A percentile compares a stretch with the other conserved stretches of the same genome.
Evolutionary conservation across 495 filamentous ascomycete genomes (phyloP).

Genomic region (Tuber calosporum): DNA sequence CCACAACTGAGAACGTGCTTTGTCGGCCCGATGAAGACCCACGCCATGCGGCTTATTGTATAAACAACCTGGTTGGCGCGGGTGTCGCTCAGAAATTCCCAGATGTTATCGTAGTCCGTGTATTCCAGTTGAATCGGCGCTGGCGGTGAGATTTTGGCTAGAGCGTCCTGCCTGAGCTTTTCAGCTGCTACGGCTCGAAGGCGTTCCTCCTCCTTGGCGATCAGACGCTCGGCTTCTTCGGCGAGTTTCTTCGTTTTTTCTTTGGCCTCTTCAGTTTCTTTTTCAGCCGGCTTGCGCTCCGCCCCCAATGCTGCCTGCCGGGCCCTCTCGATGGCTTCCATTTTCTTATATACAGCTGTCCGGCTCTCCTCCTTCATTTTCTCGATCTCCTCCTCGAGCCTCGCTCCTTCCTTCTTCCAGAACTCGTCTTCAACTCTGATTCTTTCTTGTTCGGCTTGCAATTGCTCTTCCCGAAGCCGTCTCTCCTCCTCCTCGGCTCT

Average conservation of each 20-base stretch:
- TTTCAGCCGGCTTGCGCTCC: background rate
- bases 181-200: background rate
- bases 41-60: conserved; percentile 61
- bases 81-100: conserved; percentile 79
- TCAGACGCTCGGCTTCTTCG: background rate
- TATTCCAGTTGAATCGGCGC: conserved; percentile 52
- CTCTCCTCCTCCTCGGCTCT: conserved; percentile 2
- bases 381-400: background rate
- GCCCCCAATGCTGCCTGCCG: background rate
- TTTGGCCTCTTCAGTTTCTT: background rate
- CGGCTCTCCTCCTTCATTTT: background rate
- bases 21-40: conserved; percentile 64
- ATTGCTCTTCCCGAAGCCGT: background rate
- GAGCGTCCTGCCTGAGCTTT: too few species aligned
- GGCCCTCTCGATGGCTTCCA: background rate
- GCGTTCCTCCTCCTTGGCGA: background rate
- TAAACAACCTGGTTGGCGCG: conserved; percentile 71
- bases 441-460: background rate
- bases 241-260: background rate
- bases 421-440: background rate
- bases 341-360: background rate
- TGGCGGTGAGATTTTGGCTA: background rate
- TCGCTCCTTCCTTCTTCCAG: background rate
- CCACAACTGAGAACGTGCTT: conserved; percentile 59
- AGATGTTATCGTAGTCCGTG: conserved; percentile 80